phyloP scores from a whole-genome alignment of 2,329 filamentous ascomycete genomes.

The Aureobasidium zeae region DNA sequence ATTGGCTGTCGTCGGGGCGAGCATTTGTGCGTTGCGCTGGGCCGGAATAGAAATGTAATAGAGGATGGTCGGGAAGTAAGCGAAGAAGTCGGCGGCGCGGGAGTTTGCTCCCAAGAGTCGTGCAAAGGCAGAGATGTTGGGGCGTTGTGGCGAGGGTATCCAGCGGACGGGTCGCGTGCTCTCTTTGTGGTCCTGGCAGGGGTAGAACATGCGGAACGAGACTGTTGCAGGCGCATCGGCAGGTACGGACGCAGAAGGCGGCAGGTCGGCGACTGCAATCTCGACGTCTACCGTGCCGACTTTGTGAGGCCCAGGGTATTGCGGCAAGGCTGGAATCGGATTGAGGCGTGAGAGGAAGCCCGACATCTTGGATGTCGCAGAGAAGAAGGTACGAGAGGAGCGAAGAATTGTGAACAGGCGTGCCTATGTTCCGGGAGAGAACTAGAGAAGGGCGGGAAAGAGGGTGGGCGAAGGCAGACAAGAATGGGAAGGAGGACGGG shows the following conservation, averaged over 20 bases:
- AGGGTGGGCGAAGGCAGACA: neutral
- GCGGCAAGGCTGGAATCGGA: constrained; percentile 62
- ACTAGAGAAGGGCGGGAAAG: neutral
- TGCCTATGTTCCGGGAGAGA: neutral
- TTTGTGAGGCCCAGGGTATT: constrained; percentile 66
- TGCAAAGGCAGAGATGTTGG: constrained; percentile 65
- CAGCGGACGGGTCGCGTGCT: constrained; percentile 51
- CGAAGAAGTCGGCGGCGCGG: constrained; percentile 34
- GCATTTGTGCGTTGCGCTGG: constrained; percentile 59
- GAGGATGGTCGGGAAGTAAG: constrained; percentile 41
- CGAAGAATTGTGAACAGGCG: no score
- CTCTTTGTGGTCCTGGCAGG: constrained; percentile 39
- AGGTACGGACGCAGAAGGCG: constrained; percentile 47
- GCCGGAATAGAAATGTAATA: constrained; percentile 66
- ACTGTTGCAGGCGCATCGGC: constrained; percentile 56
- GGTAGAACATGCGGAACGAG: constrained; percentile 76
- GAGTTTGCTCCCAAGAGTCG: constrained; percentile 61
- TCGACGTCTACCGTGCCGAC: constrained; percentile 75
- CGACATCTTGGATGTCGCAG: constrained; percentile 26
- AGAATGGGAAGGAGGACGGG: neutral
- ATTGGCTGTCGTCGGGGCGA: constrained; percentile 38
- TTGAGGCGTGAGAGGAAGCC: constrained; percentile 42
- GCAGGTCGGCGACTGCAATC: constrained; percentile 52
- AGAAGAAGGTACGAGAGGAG: neutral
- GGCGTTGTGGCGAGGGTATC: constrained; percentile 68